Base-by-base conservation (phyloP, 2,329 filamentous ascomycete genomes). In the Diaporthe destruens region DNA sequence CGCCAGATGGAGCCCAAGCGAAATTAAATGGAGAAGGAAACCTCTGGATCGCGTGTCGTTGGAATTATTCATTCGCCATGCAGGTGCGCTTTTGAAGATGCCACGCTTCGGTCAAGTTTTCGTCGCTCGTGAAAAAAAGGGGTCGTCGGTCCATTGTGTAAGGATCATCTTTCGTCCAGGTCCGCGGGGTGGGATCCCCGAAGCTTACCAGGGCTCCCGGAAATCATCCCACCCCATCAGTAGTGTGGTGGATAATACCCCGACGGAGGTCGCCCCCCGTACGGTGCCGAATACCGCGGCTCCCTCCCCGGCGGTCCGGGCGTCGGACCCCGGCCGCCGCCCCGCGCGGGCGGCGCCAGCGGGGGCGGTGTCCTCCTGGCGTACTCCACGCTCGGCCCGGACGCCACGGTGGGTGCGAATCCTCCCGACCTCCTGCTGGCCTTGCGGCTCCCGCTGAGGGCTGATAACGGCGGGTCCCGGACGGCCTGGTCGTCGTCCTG, bases 401-500 rank as follows among this genome's bases (percentile, higher is more conserved):
- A 81, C n/a, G 81, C 81, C 32, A 84, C 80, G 14, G 81, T 80
- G 4, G 78, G 80, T n/a, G 79, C 77, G 9, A 78, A 79, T 61
- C 69, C 75, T 73, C 78, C 74, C 12, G 78, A 79, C 70, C 87
- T 84, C 47, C 87, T 83, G 61, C 79, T 80, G 47, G 80, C 80
- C 78, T 88, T 89, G 67, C 87, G 84, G 42, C 84, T 81, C 72
- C 85, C 85, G 73, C 80, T 84, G 72, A 89, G 81, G 71, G 87
- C 86, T 76, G 86, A 88, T 74, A 92, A 80, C 4, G 89, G 89
- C 42, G 90, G 90, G 72, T 91, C 87, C 76, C 87, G 88, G 47
- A 92, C 88, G 20, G 83, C 82, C 2, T 86, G 81, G 53, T 91
- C 90, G 69, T 90, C 85, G 72, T 94, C 91, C 53, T 83, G 82